phyloP scores from a whole-genome alignment of 2,329 filamentous ascomycete genomes.

The Cadophora gregata region DNA sequence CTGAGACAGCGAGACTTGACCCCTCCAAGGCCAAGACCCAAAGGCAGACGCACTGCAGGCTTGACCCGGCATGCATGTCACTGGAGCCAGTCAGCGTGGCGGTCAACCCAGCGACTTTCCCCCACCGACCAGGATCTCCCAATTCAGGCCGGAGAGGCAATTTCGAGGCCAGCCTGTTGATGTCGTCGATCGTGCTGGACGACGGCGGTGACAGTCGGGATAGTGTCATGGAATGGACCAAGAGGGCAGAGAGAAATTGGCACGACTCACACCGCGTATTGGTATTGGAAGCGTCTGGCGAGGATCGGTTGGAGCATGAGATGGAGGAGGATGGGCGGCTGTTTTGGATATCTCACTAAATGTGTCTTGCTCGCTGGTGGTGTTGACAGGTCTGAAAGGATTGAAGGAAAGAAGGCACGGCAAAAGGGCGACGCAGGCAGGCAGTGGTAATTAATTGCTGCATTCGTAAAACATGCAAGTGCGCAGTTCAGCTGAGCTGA shows the following conservation, averaged over 20 bases:
- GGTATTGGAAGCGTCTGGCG: not conserved
- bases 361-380: conserved; percentile 7
- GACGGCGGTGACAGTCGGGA: conserved; percentile 16
- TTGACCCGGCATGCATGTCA: conserved; percentile 18
- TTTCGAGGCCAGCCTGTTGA: conserved; percentile 21
- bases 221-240: conserved; percentile 13
- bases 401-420: not conserved
- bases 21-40: conserved; percentile 12
- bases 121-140: conserved; percentile 13
- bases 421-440: not conserved
- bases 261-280: not conserved
- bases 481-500: conserved; percentile 7
- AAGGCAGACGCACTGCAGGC: conserved; percentile 14
- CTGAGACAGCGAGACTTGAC: not conserved
- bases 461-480: not conserved
- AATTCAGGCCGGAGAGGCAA: conserved; percentile 12
- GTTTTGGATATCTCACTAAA: conserved; percentile 1
- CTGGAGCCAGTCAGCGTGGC: conserved; percentile 17
- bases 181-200: not conserved
- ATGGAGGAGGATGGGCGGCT: not conserved
- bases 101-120: conserved; percentile 1
- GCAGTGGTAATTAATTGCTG: conserved; percentile 5
- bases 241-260: not conserved
- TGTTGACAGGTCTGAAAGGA: not conserved
- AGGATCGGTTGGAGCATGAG: not conserved